A percentile compares a stretch with the other conserved stretches of the same genome.
Evolutionary conservation across 148 eudicot species (phyloP).

Genomic region (Nyssa sinensis): DNA sequence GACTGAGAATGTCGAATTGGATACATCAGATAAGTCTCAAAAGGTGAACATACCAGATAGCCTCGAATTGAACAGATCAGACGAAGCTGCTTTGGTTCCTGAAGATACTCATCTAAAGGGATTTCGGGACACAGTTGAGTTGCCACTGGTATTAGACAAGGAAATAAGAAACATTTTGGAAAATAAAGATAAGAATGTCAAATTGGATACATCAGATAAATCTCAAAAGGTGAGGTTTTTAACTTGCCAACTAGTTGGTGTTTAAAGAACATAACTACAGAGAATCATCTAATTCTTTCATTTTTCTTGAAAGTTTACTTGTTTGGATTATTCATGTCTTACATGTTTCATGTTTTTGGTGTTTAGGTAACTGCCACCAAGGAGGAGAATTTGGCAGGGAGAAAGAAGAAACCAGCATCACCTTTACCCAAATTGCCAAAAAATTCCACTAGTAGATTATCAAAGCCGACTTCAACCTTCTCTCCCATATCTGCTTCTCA

Average conservation of each 20-base stretch:
- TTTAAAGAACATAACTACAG: not conserved
- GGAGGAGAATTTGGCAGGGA: conserved; percentile 26
- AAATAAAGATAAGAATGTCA: conserved; percentile 26
- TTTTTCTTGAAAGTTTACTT: not conserved
- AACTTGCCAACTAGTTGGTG: conserved; percentile 2
- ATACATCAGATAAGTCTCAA: conserved; percentile 25
- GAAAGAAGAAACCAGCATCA: conserved; percentile 49
- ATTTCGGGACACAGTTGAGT: conserved; percentile 28
- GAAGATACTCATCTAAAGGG: conserved; percentile 31
- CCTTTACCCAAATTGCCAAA: conserved; percentile 41
- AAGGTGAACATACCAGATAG: no score
- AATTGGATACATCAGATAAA: conserved; percentile 27
- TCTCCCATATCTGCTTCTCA: conserved; percentile 34
- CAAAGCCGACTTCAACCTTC: conserved; percentile 39
- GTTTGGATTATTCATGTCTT: conserved; percentile 4
- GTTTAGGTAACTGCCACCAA: conserved; percentile 45
- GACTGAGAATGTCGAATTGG: conserved; percentile 27
- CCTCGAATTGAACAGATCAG: no score
- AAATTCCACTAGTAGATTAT: conserved; percentile 40
- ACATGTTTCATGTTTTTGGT: conserved; percentile 15
- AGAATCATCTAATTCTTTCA: not conserved
- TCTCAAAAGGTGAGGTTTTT: conserved; percentile 46
- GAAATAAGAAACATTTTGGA: conserved; percentile 12
- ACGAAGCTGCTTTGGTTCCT: conserved; percentile 29
- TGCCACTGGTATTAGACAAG: conserved; percentile 30